Evolutionary conservation across 257 asterid genomes (phyloP).

Genomic region (Solanum raphanifolium): DNA sequence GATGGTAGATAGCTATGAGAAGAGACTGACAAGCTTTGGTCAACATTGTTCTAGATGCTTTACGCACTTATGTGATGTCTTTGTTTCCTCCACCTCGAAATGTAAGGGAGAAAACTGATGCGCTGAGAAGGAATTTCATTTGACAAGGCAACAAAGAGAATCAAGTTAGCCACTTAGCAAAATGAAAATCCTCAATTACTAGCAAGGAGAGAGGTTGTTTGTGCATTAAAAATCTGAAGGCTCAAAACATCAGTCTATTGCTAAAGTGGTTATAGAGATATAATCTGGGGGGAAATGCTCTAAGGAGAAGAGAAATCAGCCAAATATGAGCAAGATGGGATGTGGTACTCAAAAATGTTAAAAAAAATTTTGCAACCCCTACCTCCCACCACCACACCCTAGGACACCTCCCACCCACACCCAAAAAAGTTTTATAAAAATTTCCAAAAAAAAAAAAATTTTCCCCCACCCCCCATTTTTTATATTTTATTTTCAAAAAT

Average conservation of each 20-base stretch:
- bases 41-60: background rate
- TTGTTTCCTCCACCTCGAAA: background rate
- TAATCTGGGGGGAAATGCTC: too few species aligned
- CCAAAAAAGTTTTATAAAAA: too few species aligned
- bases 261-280: background rate
- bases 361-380: too few species aligned
- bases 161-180: background rate
- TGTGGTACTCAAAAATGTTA: too few species aligned
- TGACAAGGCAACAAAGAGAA: background rate
- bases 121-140: background rate
- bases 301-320: too few species aligned
- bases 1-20: too few species aligned
- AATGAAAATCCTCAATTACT: background rate
- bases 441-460: too few species aligned
- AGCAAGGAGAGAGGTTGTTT: background rate
- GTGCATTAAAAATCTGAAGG: background rate
- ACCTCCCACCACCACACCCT: too few species aligned
- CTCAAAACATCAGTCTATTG: background rate
- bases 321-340: too few species aligned
- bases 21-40: background rate
- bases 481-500: too few species aligned
- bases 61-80: background rate
- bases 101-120: background rate
- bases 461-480: too few species aligned
- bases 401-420: too few species aligned